phyloP scores from a whole-genome alignment of 768 basidiomycete species.

The Termitomyces heimii region DNA sequence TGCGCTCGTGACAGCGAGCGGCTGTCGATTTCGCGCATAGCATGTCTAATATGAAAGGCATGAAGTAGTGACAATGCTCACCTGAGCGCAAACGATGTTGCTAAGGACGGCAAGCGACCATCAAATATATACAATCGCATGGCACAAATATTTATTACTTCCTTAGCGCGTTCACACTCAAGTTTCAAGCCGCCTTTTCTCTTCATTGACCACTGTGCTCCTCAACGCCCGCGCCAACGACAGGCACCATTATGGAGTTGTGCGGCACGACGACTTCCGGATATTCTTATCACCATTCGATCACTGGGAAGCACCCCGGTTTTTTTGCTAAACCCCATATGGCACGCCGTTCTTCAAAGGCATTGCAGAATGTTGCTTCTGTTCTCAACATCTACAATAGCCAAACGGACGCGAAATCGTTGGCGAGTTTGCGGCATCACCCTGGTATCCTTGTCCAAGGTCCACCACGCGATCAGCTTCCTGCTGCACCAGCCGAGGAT shows the following conservation, averaged over 20 bases:
- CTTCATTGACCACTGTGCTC: not conserved
- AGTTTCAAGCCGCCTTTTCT: not conserved
- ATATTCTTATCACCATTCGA: constrained; percentile 8
- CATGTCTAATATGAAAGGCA: not conserved
- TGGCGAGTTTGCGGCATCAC: constrained; percentile 2
- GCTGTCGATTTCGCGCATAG: not conserved
- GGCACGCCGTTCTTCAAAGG: constrained; percentile 11
- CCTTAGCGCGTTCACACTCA: not conserved
- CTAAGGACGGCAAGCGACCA: constrained; percentile 9
- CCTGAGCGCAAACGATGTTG: constrained; percentile 1
- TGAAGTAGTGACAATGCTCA: not conserved
- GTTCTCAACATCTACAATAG: constrained; percentile 9
- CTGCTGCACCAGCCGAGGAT: constrained; percentile 15
- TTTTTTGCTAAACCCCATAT: constrained; percentile 13
- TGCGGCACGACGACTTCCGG: not conserved
- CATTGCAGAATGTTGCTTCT: constrained; percentile 6
- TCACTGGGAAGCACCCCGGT: constrained; percentile 1
- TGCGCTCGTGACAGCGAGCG: constrained; percentile 3
- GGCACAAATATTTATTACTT: not conserved
- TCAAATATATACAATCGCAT: constrained; percentile 2
- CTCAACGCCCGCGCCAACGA: not conserved
- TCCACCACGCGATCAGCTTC: constrained; percentile 23
- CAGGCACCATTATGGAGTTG: not conserved
- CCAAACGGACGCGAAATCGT: constrained; percentile 2
- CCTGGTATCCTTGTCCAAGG: constrained; percentile 21